Evolutionary conservation across 2,329 filamentous ascomycete species (phyloP).

Genomic region (Stachybotrys elegans): DNA sequence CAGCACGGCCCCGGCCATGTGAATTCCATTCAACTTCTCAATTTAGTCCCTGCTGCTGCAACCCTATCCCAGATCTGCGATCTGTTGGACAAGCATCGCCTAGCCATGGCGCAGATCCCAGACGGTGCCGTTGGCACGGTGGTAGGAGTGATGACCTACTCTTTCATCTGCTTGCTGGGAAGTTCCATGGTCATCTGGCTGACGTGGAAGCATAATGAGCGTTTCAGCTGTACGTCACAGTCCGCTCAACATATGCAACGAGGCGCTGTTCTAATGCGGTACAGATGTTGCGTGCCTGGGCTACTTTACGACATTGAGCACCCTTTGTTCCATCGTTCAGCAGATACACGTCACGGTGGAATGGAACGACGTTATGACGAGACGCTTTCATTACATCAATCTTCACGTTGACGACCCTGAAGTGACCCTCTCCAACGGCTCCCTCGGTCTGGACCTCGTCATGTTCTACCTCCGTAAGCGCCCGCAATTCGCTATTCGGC

Average conservation of each 20-base stretch:
- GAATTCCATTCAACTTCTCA: not conserved
- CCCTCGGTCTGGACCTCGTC: slow-evolving; percentile 33
- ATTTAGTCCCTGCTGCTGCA: not conserved
- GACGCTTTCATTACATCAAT: slow-evolving; percentile 30
- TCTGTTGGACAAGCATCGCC: not conserved
- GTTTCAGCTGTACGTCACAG: slow-evolving; percentile 33
- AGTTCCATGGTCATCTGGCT: slow-evolving; percentile 18
- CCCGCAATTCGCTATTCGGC: not conserved
- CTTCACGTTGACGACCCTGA: slow-evolving; percentile 31
- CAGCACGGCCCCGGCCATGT: not conserved
- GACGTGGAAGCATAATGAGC: slow-evolving; percentile 33
- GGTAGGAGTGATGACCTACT: not conserved
- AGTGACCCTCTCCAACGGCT: slow-evolving; percentile 35
- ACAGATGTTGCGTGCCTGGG: slow-evolving; percentile 35
- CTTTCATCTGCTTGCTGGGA: not conserved
- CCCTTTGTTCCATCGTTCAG: slow-evolving; percentile 34
- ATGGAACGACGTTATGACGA: slow-evolving; percentile 34
- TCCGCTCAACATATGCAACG: not conserved
- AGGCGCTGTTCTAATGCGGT: not conserved
- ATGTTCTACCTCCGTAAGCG: slow-evolving; percentile 44
- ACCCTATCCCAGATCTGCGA: not conserved
- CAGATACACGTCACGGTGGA: slow-evolving; percentile 34
- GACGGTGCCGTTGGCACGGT: not conserved
- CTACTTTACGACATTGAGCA: slow-evolving; percentile 30
- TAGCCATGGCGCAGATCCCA: not conserved